Base-by-base conservation (phyloP, 2,329 filamentous ascomycete genomes). In the Aspergillus quadrilineatus region DNA sequence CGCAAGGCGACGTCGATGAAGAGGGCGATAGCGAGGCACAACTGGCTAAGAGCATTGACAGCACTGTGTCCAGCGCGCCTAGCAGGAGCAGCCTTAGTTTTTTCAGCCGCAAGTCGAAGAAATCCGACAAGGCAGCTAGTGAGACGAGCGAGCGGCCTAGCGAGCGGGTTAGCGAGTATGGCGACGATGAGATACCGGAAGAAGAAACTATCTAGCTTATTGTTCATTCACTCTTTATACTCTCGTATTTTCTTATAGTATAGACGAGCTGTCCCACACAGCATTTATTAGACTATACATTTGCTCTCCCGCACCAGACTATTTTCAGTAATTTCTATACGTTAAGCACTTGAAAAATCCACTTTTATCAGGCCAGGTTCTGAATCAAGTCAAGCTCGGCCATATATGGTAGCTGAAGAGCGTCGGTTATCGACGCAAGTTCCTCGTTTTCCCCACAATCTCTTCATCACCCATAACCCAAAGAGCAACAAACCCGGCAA, bases 31-130 rank as follows among this genome's bases (percentile, higher is more conserved):
- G 65, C 55, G 75, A 77, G 48, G 68, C 71, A 12, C 71, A 74
- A 50, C 71, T 78, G 28, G 75, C 73, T 4, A 78, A 75, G 60
- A 77, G 75, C 47, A 59, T 76, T 28, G 77, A 79, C 36, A 78
- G 74, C 56, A 69, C 69, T 12, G 61, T 70, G 46, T 76, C 71
- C 17, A 77, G 73, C 60, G 70, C 67, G 5, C 68, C 70, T 6
- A 76, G 67, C 28, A 71, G 77, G 52, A 74, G 73, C 53, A 78
- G 76, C 51, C 67, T 79, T 14, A 75, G 75, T 28, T 78, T 78
- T 62, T 79, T 80, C 50, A 75, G 75, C 59, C 73, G 78, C 52
- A 80, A 79, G 66, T 74, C 73, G 14, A 76, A 73, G 60, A 77
- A 74, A 54, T 70, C 71, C 7, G 73, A 76, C 52, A 76, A 75